These are phyloP conservation scores for Meyerozyma carpophila DNA, from an alignment of 1,139 yeast species.

Conservation along the genomic window DNA sequence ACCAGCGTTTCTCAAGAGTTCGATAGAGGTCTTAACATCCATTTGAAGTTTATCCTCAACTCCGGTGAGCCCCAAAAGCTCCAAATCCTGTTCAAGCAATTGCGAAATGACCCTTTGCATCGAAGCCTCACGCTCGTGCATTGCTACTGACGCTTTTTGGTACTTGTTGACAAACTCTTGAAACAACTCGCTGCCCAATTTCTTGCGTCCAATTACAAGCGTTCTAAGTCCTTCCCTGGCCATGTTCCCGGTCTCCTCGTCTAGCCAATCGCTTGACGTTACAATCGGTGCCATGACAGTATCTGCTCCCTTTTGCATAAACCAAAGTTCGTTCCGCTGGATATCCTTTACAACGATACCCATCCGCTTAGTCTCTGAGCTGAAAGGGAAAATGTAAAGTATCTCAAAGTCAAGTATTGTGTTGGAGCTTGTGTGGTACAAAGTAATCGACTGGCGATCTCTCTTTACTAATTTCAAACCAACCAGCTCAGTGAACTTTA, in stretches of 20 bases:
- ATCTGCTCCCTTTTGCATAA: slow-evolving; percentile 93
- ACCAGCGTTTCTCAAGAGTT: slow-evolving; percentile 90
- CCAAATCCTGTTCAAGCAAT: slow-evolving; percentile 77
- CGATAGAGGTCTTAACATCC: slow-evolving; percentile 89
- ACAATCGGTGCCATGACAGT: slow-evolving; percentile 90
- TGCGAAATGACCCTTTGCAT: slow-evolving; percentile 67
- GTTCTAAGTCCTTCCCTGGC: slow-evolving; percentile 98
- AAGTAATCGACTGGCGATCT: slow-evolving; percentile 70
- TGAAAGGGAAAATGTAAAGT: slow-evolving; percentile 85
- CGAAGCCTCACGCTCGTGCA: slow-evolving; percentile 70
- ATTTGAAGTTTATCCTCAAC: slow-evolving; percentile 93
- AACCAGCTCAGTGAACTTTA: slow-evolving; percentile 80
- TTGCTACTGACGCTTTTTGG: slow-evolving; percentile 67
- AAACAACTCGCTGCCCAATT: slow-evolving; percentile 47
- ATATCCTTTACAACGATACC: slow-evolving; percentile 75
- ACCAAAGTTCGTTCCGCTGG: slow-evolving; percentile 67
- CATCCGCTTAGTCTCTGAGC: slow-evolving; percentile 94
- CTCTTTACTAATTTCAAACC: slow-evolving; percentile 77
- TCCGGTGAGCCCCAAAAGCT: slow-evolving; percentile 88
- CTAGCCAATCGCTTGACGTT: slow-evolving; percentile 87
- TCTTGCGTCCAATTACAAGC: slow-evolving; percentile 83
- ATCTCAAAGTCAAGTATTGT: slow-evolving; percentile 57
- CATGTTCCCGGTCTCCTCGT: slow-evolving; percentile 96
- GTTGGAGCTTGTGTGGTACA: slow-evolving; percentile 60
- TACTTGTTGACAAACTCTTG: slow-evolving; percentile 62